A percentile compares a stretch with the other conserved stretches of the same genome.
These are phyloP conservation scores for Ustilago tritici DNA, from an alignment of 1,284 basidiomycete genomes.

Conservation along the genomic window DNA sequence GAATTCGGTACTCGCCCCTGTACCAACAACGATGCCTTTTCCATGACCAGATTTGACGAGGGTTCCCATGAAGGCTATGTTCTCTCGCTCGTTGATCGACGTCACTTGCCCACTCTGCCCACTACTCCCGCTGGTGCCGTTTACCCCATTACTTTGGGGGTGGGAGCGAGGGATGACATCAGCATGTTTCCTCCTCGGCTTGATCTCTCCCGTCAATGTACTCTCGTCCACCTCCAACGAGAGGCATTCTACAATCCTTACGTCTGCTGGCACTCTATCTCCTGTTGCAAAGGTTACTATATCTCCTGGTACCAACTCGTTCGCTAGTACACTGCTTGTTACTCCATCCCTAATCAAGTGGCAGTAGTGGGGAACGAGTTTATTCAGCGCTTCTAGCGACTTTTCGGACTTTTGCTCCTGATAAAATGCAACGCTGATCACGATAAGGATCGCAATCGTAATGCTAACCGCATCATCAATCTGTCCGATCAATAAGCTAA, in stretches of 20 bases:
- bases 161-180: conserved; percentile 70
- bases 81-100: conserved; percentile 84
- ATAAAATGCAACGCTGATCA: conserved; percentile 93
- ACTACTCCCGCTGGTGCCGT: not conserved
- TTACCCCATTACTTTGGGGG: not conserved
- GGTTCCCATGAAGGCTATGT: conserved; percentile 96
- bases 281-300: conserved; percentile 85
- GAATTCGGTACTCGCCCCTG: conserved; percentile 89
- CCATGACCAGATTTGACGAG: conserved; percentile 91
- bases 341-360: conserved; percentile 81
- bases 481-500: conserved; percentile 91
- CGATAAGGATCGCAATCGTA: conserved; percentile 90
- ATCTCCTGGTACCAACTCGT: conserved; percentile 94
- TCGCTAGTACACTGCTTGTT: conserved; percentile 79
- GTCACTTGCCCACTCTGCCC: conserved; percentile 10
- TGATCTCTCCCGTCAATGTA: conserved; percentile 92
- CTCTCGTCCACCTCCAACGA: conserved; percentile 95
- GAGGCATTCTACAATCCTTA: conserved; percentile 82
- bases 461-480: conserved; percentile 94
- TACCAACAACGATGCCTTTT: conserved; percentile 88
- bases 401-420: conserved; percentile 96
- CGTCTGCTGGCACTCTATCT: conserved; percentile 94
- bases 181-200: conserved; percentile 79
- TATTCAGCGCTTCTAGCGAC: conserved; percentile 92
- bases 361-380: conserved; percentile 95